Evolutionary conservation across 768 basidiomycete species (phyloP), one percentile per base, ranked within the genome.

Genomic region (Termitomyces sp.): DNA sequence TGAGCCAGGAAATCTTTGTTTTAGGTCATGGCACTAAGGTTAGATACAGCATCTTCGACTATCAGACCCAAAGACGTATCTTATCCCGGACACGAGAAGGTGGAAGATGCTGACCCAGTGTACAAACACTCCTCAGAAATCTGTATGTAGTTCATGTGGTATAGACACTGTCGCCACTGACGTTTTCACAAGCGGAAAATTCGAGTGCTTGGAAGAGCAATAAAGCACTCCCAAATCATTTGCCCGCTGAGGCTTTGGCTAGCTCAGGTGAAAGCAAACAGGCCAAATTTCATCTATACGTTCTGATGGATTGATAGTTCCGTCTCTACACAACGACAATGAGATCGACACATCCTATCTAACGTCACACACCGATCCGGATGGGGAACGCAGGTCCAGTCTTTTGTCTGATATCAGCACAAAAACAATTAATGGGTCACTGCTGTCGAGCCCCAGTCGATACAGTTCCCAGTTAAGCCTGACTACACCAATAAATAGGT

Each of bases 381-480:
- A 43, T 23, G 10, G 17, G 30, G 50, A 47, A 11, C 12, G 9
- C 15, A 51, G n/a, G 9, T 49, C 54, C 26, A 42, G 35, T 19
- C 3, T 14, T 33, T 21, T 38, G 26, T n/a, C 53, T 15, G 15
- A 30, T 31, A 46, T 59, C 17, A 63, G 61, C 35, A 65, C 57
- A 4, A 61, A 53, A 37, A 49, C 64, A 11, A 59, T 55, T 3
- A 37, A 51, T n/a, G 60, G 62, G 9, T 65, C 59, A 14, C 11
- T 40, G 23, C 5, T 48, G 17, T 37, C 48, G 19, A 43, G 45
- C 45, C 44, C 38, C 1, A 38, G 55, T 40, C 37, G 44, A 42
- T 58, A 52, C 8, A 56, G 54, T 41, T 33, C 33, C 2, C 44
- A 53, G 8, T 33, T 11, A 19, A 56, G 49, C 49, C 42, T 50